Evolutionary conservation across 768 basidiomycete species (phyloP), one percentile per base, ranked within the genome.

Genomic region (Naematelia aurantialba): DNA sequence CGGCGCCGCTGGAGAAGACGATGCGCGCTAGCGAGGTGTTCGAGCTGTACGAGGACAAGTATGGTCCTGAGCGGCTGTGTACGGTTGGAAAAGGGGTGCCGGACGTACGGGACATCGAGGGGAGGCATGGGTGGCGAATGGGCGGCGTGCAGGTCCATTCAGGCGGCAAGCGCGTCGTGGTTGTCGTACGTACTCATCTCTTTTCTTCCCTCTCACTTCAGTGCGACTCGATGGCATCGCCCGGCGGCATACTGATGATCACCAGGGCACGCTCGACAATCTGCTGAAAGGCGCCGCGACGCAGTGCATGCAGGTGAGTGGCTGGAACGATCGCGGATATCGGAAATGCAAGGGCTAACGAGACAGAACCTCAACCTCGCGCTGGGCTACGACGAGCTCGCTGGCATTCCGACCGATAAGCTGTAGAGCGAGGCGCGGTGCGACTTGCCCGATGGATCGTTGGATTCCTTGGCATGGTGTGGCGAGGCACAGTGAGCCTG

Each of bases 221-320:
- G 22, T 13, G 47, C 45, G 47, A 30, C 39, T n/a, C 56, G 5
- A 47, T 39, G 11, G 50, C 29, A 53, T 34, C 22, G n/a, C 42
- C 13, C 21, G 48, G 11, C 22, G 42, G 27, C 14, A 42, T 8
- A 4, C 17, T 12, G 45, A 19, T n/a, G 44, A 25, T 49, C 0
- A 48, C 5, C 61, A 91, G 89, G 94, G 91, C 50, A 92, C 92
- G 0, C 79, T 99, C 69, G 96, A 99, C 74, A 99, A 99, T 79
- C 79, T 99, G 57, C 81, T 99, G 62, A 99, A 99, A 78, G 96
- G 96, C 5, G 96, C 96, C 51, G 96, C 96, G 17, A 98, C 94
- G n/a, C 96, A 99, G 77, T 97, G 94, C 76, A 74, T 99, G 62
- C 92, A 94, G 83, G 89, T 91, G 52, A 19, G 85, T 78, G 8